A percentile compares a stretch with the other conserved stretches of the same genome.
phyloP scores from a whole-genome alignment of 2,329 filamentous ascomycete species.

The Tolypocladium nubicola region DNA sequence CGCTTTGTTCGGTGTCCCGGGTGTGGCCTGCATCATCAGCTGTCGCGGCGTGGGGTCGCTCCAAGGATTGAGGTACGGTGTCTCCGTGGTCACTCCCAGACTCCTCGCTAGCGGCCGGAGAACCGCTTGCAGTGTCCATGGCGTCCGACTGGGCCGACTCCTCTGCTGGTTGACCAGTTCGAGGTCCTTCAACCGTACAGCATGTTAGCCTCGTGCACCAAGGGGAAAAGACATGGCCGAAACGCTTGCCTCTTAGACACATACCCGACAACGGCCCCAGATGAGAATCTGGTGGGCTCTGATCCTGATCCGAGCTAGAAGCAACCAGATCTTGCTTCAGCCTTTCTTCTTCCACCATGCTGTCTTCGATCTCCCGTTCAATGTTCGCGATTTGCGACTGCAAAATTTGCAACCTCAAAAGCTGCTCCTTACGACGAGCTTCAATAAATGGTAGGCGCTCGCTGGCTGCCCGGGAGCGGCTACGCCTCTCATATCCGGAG shows the following conservation, averaged over 20 bases:
- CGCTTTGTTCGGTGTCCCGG: not conserved
- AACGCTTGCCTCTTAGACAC: not conserved
- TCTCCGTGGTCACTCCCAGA: not conserved
- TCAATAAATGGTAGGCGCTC: constrained; percentile 25
- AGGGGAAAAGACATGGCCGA: not conserved
- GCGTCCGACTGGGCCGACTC: not conserved
- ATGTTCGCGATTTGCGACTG: constrained; percentile 36
- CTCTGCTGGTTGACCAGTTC: not conserved
- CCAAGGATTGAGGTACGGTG: not conserved
- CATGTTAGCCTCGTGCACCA: not conserved
- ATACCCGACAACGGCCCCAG: constrained; percentile 4
- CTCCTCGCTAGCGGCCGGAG: not conserved
- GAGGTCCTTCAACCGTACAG: not conserved
- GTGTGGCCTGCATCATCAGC: not conserved
- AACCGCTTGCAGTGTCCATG: not conserved
- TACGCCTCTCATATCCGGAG: constrained; percentile 7
- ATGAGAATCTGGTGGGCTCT: not conserved
- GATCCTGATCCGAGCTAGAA: constrained; percentile 10
- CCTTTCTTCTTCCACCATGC: constrained; percentile 21
- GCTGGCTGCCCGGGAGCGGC: constrained; percentile 22
- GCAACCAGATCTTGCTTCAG: constrained; percentile 16
- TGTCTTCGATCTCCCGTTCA: constrained; percentile 35
- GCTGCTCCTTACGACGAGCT: constrained; percentile 25
- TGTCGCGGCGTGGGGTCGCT: not conserved
- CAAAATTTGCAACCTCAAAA: constrained; percentile 34